Percentiles rank a stretch among this genome's conserved stretches.
These are phyloP conservation scores for Xylaria intraflava DNA, from an alignment of 495 filamentous ascomycete genomes.

Conservation along the genomic window DNA sequence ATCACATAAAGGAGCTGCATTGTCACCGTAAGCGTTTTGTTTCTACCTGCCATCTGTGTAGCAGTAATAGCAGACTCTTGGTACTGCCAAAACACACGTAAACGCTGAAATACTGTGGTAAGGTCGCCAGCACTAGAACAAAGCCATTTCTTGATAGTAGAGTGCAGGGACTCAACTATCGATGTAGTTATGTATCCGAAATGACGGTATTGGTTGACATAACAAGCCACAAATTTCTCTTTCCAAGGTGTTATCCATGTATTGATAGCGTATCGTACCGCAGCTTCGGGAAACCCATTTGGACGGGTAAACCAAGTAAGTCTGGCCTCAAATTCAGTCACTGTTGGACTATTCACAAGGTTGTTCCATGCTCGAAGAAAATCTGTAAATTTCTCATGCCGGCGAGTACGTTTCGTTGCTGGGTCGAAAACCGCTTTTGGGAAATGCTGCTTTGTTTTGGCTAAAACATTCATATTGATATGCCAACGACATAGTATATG, in stretches of 20 bases:
- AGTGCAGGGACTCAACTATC: not conserved
- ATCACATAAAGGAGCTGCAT: not conserved
- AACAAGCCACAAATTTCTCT: slow-evolving; percentile 4
- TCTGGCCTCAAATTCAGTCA: not conserved
- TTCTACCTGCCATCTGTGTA: not conserved
- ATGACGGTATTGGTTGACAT: not conserved
- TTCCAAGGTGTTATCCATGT: not conserved
- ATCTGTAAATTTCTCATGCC: not conserved
- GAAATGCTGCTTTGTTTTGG: slow-evolving; percentile 7
- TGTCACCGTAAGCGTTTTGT: not conserved
- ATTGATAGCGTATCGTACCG: not conserved
- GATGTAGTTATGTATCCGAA: slow-evolving; percentile 2
- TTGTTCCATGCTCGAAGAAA: not conserved
- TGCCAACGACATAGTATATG: slow-evolving; percentile 8
- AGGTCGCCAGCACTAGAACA: not conserved
- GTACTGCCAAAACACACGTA: not conserved
- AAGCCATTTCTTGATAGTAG: not conserved
- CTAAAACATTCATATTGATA: slow-evolving; percentile 11
- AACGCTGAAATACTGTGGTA: not conserved
- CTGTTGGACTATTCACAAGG: not conserved
- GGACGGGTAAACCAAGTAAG: not conserved
- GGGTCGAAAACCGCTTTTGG: not conserved
- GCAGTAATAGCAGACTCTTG: not conserved
- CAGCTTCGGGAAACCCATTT: not conserved
- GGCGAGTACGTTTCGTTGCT: not conserved